A percentile compares a stretch with the other conserved stretches of the same genome.
Conservation (phyloP, 768 basidiomycete species). For the Megacollybia marginata region DNA sequence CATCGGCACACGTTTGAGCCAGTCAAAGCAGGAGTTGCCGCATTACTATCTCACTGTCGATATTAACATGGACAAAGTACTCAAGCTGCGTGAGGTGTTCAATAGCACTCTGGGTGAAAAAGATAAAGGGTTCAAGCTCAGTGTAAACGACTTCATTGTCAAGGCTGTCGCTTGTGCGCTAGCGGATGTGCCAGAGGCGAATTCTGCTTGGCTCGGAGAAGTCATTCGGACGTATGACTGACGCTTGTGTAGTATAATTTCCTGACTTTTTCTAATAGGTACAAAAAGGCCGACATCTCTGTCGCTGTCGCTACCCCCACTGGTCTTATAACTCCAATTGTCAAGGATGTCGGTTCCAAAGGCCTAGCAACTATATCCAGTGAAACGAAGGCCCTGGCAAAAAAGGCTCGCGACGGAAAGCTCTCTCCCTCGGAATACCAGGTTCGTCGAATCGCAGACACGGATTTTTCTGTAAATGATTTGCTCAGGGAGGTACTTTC, state of each 20-base stretch:
- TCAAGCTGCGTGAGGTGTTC: conserved; percentile 93
- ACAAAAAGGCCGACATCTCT: conserved; percentile 95
- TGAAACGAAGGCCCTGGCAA: conserved; percentile 87
- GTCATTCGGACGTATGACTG: conserved; percentile 84
- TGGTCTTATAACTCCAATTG: conserved; percentile 95
- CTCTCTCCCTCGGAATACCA: conserved; percentile 94
- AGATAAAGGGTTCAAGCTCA: conserved; percentile 88
- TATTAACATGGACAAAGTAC: conserved; percentile 92
- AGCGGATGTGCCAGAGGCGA: conserved; percentile 93
- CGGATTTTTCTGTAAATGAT: background rate
- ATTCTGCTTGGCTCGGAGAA: conserved; percentile 97
- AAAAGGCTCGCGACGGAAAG: conserved; percentile 96
- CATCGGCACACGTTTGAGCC: conserved; percentile 83
- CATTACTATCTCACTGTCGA: conserved; percentile 97
- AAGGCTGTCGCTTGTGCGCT: conserved; percentile 91
- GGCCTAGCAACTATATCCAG: conserved; percentile 90
- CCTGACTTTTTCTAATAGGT: conserved; percentile 35
- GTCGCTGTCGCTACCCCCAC: conserved; percentile 94
- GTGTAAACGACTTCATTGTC: conserved; percentile 97
- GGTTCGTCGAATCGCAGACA: conserved; percentile 32
- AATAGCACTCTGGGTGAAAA: conserved; percentile 83
- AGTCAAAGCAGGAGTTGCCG: conserved; percentile 92
- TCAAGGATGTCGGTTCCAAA: conserved; percentile 89
- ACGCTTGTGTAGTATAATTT: background rate
- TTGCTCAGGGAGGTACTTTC: conserved; percentile 83